Conservation (phyloP, 768 basidiomycete genomes). For the Tylopilus rubrobrunneus region DNA sequence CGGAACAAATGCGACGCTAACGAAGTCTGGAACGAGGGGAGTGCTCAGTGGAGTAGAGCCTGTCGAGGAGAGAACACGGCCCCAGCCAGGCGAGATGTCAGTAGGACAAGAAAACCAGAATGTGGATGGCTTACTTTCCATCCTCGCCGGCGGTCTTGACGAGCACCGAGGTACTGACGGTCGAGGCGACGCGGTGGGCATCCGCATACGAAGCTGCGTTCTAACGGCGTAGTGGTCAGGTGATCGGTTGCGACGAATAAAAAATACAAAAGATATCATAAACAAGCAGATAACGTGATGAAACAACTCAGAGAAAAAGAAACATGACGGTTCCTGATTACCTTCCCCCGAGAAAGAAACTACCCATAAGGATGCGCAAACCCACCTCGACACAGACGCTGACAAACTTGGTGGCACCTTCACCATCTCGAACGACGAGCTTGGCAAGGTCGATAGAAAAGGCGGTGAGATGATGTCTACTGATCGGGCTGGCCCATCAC, state of each 20-base stretch:
- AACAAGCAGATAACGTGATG: not conserved
- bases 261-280: not conserved
- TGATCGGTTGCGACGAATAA: not conserved
- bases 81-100: constrained; percentile 61
- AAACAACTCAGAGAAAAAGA: not conserved
- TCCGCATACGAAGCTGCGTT: constrained; percentile 79
- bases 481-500: no score
- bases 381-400: constrained; percentile 84
- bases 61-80: constrained; percentile 90
- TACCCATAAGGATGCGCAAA: constrained; percentile 4
- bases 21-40: constrained; percentile 68
- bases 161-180: constrained; percentile 87
- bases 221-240: constrained; percentile 34
- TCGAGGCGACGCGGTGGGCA: constrained; percentile 87
- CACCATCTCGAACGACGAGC: constrained; percentile 94
- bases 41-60: constrained; percentile 64
- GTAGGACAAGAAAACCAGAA: not conserved
- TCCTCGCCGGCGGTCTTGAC: constrained; percentile 98
- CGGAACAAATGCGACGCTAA: constrained; percentile 87
- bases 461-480: constrained; percentile 75
- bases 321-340: not conserved
- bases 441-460: constrained; percentile 91
- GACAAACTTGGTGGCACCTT: constrained; percentile 98
- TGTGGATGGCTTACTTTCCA: constrained; percentile 67
- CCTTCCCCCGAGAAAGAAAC: not conserved